phyloP scores from a whole-genome alignment of 352 stramenopile species.

The Phytophthora pistaciae region DNA sequence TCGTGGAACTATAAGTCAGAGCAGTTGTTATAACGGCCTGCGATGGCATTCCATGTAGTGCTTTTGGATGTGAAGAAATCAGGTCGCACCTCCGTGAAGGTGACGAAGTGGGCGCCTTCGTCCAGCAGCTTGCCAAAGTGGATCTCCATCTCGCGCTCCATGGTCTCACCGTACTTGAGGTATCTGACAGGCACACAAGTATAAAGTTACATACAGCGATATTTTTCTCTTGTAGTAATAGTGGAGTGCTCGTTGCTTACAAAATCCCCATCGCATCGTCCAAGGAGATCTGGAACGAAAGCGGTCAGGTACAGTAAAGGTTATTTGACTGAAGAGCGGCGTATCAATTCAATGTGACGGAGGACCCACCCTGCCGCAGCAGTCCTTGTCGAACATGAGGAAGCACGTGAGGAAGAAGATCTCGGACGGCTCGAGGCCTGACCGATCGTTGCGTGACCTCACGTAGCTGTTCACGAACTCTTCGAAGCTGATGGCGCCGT shows the following conservation, averaged over 20 bases:
- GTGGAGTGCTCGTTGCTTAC: constrained; percentile 35
- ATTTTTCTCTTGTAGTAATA: neutral
- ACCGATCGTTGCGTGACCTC: constrained; percentile 65
- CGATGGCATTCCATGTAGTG: constrained; percentile 2
- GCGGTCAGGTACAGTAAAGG: neutral
- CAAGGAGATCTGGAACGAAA: constrained; percentile 59
- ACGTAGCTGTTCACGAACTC: constrained; percentile 84
- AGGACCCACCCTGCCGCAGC: constrained; percentile 60
- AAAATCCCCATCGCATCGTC: constrained; percentile 86
- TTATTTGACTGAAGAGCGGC: neutral
- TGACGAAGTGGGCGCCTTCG: constrained; percentile 71
- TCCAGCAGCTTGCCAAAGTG: constrained; percentile 76
- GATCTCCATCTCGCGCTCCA: constrained; percentile 83
- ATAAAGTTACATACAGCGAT: neutral
- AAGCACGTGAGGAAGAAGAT: constrained; percentile 89
- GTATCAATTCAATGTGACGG: neutral
- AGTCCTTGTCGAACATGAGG: constrained; percentile 86
- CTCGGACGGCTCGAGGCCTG: constrained; percentile 75
- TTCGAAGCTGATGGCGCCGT: constrained; percentile 76
- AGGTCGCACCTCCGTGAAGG: constrained; percentile 59
- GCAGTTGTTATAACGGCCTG: neutral
- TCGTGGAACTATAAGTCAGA: constrained; percentile 56
- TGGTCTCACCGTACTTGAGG: constrained; percentile 78
- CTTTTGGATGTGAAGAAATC: neutral
- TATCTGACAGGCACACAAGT: constrained; percentile 38